Evolutionary conservation across 441 rosid species (phyloP).

Genomic region (Hura crepitans): DNA sequence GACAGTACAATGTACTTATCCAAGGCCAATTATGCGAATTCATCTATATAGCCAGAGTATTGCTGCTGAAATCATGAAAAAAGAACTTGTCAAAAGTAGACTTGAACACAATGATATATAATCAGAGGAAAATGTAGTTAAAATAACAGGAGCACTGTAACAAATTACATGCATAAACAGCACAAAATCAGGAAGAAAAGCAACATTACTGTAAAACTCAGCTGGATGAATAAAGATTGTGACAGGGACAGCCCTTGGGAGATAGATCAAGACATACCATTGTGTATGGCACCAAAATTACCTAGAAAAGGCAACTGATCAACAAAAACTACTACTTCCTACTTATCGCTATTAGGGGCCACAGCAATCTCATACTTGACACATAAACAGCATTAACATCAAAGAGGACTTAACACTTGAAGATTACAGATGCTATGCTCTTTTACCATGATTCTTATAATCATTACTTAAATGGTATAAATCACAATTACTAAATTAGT

Average conservation of each 20-base stretch:
- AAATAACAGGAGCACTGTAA: slow-evolving; percentile 6
- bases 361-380: slow-evolving; percentile 21
- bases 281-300: slow-evolving; percentile 54
- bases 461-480: not conserved
- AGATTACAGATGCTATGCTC: not conserved
- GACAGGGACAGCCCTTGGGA: slow-evolving; percentile 53
- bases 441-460: not conserved
- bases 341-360: slow-evolving; percentile 18
- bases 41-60: slow-evolving; percentile 19
- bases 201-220: slow-evolving; percentile 55
- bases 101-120: not conserved
- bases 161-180: slow-evolving; percentile 18
- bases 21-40: slow-evolving; percentile 22
- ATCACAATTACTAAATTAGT: not conserved
- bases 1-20: slow-evolving; percentile 22
- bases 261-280: slow-evolving; percentile 49
- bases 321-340: slow-evolving; percentile 45
- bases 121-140: slow-evolving; percentile 11
- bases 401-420: slow-evolving; percentile 8
- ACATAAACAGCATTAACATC: slow-evolving; percentile 15
- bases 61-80: slow-evolving; percentile 21
- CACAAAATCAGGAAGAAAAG: slow-evolving; percentile 37
- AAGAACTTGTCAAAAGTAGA: not conserved
- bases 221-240: slow-evolving; percentile 50
- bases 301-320: slow-evolving; percentile 48